Base-by-base conservation (phyloP, 2,329 filamentous ascomycete genomes). In the Apiospora malaysiana region DNA sequence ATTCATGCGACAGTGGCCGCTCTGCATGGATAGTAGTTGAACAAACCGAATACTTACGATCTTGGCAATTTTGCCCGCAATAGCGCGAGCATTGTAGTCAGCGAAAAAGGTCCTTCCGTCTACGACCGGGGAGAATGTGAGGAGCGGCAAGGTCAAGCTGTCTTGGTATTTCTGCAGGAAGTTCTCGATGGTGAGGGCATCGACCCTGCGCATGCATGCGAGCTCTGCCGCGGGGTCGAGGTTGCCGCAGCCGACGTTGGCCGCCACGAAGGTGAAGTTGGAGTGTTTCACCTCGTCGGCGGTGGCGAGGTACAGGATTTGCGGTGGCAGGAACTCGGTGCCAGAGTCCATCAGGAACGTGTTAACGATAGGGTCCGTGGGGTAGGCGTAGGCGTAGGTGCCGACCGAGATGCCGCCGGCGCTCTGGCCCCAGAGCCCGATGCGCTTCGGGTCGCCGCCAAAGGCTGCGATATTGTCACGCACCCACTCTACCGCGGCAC, bases 401-500 rank as follows among this genome's bases (percentile, higher is more conserved):
- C 85, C 84, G 3, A 80, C 82, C 21, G 79, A 77, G 5, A 82
- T 77, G 9, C 78, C 77, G 12, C 86, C 85, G 4, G 86, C 84
- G 32, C 84, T 85, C 77, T 85, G 83, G 21, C 86, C 86, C 74
- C 83, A 84, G 9, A 85, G 77, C 1, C 81, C 81, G 71, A 87
- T 85, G 12, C 79, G 77, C 3, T 76, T 71, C 2, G 78, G 76
- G 72, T 85, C 83, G 32, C 86, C 86, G 66, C 85, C 85, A 73
- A 88, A 88, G 4, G 77, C 77, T 7, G 73, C 80, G 49, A 87
- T 84, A 74, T 88, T 87, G 71, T 83, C 78, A 45, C 81, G 80
- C 0, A 86, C 77, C 86, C 86, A 88, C 76, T 87, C 83, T 0
- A 88, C 77, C 0, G 84, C 85, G 14, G 81, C 74, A 4, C 85